Evolutionary conservation across 441 rosid species (phyloP).

Genomic region (Pelargonium myrrhifolium): DNA sequence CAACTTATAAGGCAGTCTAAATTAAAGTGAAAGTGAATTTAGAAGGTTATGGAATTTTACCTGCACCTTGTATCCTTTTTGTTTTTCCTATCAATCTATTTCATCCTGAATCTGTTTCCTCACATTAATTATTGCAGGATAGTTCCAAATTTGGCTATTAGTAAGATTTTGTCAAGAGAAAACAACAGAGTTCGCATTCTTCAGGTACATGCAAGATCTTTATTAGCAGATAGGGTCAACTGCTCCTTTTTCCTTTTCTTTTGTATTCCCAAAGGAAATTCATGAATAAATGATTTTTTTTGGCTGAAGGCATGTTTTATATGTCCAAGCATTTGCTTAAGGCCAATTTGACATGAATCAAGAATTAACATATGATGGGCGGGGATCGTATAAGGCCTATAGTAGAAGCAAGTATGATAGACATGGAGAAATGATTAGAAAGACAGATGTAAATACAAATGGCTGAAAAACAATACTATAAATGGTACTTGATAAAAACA

Average conservation of each 20-base stretch:
- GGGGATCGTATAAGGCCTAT: not conserved
- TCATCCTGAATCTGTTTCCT: slow-evolving; percentile 5
- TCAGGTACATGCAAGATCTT: slow-evolving; percentile 51
- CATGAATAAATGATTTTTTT: not conserved
- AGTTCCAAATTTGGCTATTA: slow-evolving; percentile 91
- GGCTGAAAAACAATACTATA: not conserved
- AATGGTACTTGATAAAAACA: not conserved
- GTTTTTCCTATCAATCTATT: not conserved
- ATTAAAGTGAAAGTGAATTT: not conserved
- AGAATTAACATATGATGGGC: not conserved
- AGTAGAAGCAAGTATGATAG: not conserved
- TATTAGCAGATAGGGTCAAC: slow-evolving; percentile 1
- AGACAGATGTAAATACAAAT: not conserved
- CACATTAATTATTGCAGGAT: slow-evolving; percentile 43
- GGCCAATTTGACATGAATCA: not conserved
- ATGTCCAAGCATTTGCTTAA: not conserved
- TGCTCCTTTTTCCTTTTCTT: not conserved
- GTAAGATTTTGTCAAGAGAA: slow-evolving; percentile 81
- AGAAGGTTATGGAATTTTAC: not conserved
- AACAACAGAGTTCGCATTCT: slow-evolving; percentile 87
- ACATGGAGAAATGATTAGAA: not conserved
- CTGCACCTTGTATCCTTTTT: not conserved
- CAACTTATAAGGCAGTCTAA: too few species aligned
- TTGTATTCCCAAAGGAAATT: not conserved
- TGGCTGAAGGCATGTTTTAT: not conserved